These are phyloP conservation scores for Zygosaccharomyces pseudobailii DNA, from an alignment of 1,139 yeast species.

Conservation along the genomic window DNA sequence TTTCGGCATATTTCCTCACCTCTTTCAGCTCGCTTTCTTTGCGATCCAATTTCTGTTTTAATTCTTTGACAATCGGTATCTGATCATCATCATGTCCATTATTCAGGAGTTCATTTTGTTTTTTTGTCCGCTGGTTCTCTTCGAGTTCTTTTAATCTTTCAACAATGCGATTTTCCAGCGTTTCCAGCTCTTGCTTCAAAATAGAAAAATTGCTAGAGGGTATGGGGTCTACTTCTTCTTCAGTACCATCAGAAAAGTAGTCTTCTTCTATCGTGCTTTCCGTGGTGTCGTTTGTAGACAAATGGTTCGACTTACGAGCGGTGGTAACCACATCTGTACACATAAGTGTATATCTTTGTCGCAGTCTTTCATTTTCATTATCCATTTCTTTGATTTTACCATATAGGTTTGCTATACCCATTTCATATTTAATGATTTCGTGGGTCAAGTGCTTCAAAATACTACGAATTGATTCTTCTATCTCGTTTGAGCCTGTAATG, in stretches of 20 bases:
- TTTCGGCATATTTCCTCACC: slow-evolving; percentile 5
- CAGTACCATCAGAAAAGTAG: neutral
- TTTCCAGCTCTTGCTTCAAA: slow-evolving; percentile 1
- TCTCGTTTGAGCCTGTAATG: neutral
- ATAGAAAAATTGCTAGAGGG: neutral
- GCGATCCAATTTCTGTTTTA: slow-evolving; percentile 8
- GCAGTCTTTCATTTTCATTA: slow-evolving; percentile 9
- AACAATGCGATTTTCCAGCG: slow-evolving; percentile 7
- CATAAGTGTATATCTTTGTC: slow-evolving; percentile 6
- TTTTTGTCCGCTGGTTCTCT: slow-evolving; percentile 2
- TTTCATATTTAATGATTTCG: slow-evolving; percentile 20
- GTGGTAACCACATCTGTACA: neutral
- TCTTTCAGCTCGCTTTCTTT: slow-evolving; percentile 5
- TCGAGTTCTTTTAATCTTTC: slow-evolving; percentile 6
- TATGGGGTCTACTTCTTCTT: neutral
- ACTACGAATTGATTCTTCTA: neutral
- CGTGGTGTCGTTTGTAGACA: neutral
- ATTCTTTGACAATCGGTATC: slow-evolving; percentile 11
- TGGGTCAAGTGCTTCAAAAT: slow-evolving; percentile 9
- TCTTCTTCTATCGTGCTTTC: neutral
- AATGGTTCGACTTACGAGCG: neutral
- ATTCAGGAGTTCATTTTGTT: neutral
- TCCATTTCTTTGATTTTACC: slow-evolving; percentile 12
- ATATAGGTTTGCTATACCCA: slow-evolving; percentile 16
- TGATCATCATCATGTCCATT: slow-evolving; percentile 2